phyloP scores from a whole-genome alignment of 1,284 basidiomycete species.

The Singerocomus inundabilis region DNA sequence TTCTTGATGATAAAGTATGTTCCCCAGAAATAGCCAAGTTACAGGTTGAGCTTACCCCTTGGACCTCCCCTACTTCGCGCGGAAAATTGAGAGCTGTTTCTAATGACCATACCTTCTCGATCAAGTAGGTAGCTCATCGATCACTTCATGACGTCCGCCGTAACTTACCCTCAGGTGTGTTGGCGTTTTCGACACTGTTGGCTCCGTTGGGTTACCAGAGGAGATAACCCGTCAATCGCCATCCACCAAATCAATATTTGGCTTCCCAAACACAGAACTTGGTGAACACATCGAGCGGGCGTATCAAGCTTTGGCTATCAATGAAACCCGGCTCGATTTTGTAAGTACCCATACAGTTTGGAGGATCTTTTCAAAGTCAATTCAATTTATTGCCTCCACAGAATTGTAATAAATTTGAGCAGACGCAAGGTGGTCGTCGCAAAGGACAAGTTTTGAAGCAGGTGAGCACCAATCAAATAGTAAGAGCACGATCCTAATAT shows the following conservation, averaged over 20 bases:
- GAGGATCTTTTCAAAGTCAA: neutral
- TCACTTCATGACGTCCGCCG: conserved; percentile 1
- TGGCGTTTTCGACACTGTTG: conserved; percentile 74
- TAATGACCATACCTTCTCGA: conserved; percentile 48
- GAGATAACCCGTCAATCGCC: conserved; percentile 47
- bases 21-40: conserved; percentile 43
- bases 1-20: neutral
- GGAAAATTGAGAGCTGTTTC: conserved; percentile 52
- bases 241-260: conserved; percentile 51
- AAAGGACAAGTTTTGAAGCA: conserved; percentile 64
- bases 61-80: conserved; percentile 47
- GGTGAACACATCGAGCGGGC: conserved; percentile 64
- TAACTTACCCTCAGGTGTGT: conserved; percentile 47
- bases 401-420: conserved; percentile 62
- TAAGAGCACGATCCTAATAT: conserved; percentile 2
- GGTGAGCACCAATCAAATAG: conserved; percentile 34
- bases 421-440: conserved; percentile 48
- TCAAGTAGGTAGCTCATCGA: conserved; percentile 48
- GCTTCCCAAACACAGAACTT: conserved; percentile 56
- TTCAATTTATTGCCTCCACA: conserved; percentile 25
- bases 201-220: conserved; percentile 63
- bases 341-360: conserved; percentile 38
- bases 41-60: conserved; percentile 47
- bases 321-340: conserved; percentile 65
- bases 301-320: conserved; percentile 65